A percentile compares a stretch with the other conserved stretches of the same genome.
These are phyloP conservation scores for Annulohypoxylon maeteangense DNA, from an alignment of 495 filamentous ascomycete species.

Conservation along the genomic window DNA sequence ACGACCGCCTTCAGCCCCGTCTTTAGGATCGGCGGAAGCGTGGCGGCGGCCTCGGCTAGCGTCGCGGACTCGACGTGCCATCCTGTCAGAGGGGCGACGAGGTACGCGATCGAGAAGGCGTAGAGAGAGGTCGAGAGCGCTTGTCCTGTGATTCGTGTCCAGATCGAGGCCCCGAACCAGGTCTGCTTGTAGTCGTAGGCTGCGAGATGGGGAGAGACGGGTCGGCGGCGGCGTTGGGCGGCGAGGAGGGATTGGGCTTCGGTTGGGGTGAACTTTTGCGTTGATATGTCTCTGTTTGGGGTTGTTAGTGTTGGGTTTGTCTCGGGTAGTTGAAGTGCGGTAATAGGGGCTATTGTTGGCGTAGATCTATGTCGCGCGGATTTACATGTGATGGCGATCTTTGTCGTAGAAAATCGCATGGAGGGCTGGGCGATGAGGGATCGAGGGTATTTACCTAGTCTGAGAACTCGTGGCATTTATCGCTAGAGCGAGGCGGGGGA, in stretches of 20 bases:
- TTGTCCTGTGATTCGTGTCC: slow-evolving; percentile 85
- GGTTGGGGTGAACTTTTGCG: slow-evolving; percentile 65
- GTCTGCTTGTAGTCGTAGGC: slow-evolving; percentile 93
- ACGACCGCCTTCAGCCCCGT: slow-evolving; percentile 74
- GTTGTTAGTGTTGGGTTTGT: not conserved
- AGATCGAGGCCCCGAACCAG: slow-evolving; percentile 73
- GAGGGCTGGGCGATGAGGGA: not conserved
- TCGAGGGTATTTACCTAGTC: slow-evolving; percentile 59
- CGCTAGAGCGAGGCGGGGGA: slow-evolving; percentile 55
- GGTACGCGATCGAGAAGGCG: slow-evolving; percentile 83
- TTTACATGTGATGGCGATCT: not conserved
- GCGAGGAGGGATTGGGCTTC: slow-evolving; percentile 79
- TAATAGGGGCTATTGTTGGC: not conserved
- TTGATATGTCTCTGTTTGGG: slow-evolving; percentile 62
- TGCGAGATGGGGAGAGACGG: slow-evolving; percentile 84
- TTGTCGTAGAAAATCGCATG: not conserved
- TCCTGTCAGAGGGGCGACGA: slow-evolving; percentile 81
- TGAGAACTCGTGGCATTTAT: slow-evolving; percentile 60
- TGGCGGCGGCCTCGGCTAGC: slow-evolving; percentile 79
- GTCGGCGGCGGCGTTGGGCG: slow-evolving; percentile 84
- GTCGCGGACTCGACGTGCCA: slow-evolving; percentile 85
- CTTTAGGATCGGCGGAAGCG: slow-evolving; percentile 76
- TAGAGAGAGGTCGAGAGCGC: slow-evolving; percentile 80
- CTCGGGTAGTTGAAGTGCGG: no score
- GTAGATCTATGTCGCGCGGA: not conserved